Base-by-base conservation (phyloP, 2,329 filamentous ascomycete genomes). In the Penicillium brasilianum region DNA sequence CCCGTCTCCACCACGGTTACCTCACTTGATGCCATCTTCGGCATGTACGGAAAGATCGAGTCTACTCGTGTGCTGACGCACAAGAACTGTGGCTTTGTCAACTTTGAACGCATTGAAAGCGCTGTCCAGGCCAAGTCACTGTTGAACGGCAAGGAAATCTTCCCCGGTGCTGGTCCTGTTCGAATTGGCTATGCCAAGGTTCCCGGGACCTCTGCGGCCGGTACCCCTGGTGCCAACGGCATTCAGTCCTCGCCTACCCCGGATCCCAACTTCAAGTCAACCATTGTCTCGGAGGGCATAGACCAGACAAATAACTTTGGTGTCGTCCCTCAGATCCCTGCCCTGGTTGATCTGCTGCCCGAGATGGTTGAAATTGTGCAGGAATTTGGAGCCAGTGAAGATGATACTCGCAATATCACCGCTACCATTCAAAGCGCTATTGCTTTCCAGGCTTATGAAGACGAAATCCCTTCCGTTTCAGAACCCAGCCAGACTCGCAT, bases 31-130 rank as follows among this genome's bases (percentile, higher is more conserved):
- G 93, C 96, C 66, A 97, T 98, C 80, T 99, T 99, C 81, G 91
- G 92, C 76, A 86, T 89, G n/a, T 96, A 95, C 68, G 95, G 95
- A 10, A 86, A 90, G 3, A 97, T 99, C 65, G 85, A 95, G 67
- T 97, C 94, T 3, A 94, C 92, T 30, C 87, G 95, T 66, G 95
- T 99, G 4, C 83, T 99, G 63, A 98, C 95, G 0, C 93, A 99
- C 82, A 99, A 99, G 84, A 98, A 97, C 78, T 99, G 95, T 75
- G 95, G 94, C 3, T 99, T 99, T 70, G 94, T 99, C 74, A 99
- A 99, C 78, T 99, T 97, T 72, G 93, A 98, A 78, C 89, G 87
- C 61, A 81, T 95, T 32, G 93, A 98, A 66, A 96, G 92, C 74
- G 95, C 95, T 58, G 89, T 97, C 41, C 88, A 92, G 62, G 95